Evolutionary conservation across 2,329 filamentous ascomycete species (phyloP).

Genomic region (Graphilbum fragrans): DNA sequence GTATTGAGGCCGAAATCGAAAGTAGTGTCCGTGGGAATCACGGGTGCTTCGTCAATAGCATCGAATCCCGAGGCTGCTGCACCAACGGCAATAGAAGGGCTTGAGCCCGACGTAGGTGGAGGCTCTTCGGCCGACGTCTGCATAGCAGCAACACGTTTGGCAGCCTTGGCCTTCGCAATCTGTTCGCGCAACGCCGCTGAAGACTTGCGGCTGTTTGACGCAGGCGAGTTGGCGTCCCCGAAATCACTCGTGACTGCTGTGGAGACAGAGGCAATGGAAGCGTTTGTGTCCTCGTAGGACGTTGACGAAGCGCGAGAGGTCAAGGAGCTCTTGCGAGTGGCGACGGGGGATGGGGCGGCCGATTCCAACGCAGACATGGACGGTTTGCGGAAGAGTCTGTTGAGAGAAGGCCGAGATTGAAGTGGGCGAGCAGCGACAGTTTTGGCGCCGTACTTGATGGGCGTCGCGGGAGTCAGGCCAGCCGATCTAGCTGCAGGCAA

Average conservation of each 20-base stretch:
- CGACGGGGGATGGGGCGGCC: conserved; percentile 12
- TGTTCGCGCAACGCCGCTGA: conserved; percentile 76
- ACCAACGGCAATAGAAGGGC: neutral
- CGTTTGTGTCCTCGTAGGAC: conserved; percentile 22
- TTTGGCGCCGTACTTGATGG: conserved; percentile 25
- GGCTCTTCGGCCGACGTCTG: conserved; percentile 3
- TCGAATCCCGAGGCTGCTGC: neutral
- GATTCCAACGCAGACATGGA: conserved; percentile 29
- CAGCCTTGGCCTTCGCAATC: conserved; percentile 85
- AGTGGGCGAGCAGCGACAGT: conserved; percentile 31
- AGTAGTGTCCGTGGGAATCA: conserved; percentile 32
- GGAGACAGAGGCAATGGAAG: conserved; percentile 22
- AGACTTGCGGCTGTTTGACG: conserved; percentile 42
- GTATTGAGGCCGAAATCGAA: conserved; percentile 47
- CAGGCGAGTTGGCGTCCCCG: conserved; percentile 6
- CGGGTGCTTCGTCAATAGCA: conserved; percentile 18
- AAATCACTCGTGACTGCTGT: conserved; percentile 24
- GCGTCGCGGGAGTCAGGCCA: conserved; percentile 5
- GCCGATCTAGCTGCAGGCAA: neutral
- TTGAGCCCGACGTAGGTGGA: neutral
- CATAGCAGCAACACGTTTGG: conserved; percentile 43
- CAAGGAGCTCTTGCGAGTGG: conserved; percentile 26
- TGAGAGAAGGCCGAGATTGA: conserved; percentile 39
- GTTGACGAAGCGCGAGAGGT: conserved; percentile 25
- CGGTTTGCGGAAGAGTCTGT: conserved; percentile 43